Evolutionary conservation across 2,329 filamentous ascomycete species (phyloP).

Genomic region (Trichoderma sp.): DNA sequence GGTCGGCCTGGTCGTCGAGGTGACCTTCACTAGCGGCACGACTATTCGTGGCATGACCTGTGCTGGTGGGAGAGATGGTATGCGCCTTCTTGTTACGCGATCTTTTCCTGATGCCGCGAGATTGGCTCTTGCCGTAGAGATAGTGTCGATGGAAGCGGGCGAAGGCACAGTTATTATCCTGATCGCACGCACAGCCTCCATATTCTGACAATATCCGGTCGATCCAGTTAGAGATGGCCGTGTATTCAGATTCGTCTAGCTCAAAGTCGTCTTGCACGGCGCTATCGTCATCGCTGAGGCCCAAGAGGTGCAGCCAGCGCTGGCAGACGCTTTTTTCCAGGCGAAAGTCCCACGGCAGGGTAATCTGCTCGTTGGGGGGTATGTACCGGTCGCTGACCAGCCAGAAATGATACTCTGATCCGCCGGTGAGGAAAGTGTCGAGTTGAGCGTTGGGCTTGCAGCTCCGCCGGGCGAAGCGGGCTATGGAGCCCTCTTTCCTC

Average conservation of each 20-base stretch:
- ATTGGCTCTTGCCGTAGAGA: constrained; percentile 47
- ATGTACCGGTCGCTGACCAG: constrained; percentile 82
- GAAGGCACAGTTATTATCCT: constrained; percentile 64
- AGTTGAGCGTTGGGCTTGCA: constrained; percentile 88
- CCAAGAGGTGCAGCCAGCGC: constrained; percentile 61
- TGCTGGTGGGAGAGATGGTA: constrained; percentile 63
- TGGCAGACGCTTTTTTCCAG: constrained; percentile 56
- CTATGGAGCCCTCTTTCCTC: constrained; percentile 77
- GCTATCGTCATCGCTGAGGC: constrained; percentile 61
- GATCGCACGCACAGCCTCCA: constrained; percentile 75
- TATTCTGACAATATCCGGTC: constrained; percentile 73
- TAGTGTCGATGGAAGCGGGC: constrained; percentile 63
- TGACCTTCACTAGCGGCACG: constrained; percentile 65
- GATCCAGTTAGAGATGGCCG: constrained; percentile 64
- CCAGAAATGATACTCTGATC: constrained; percentile 87
- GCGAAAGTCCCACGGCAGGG: constrained; percentile 67
- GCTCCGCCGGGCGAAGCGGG: constrained; percentile 88
- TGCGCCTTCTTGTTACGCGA: constrained; percentile 56
- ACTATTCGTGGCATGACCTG: constrained; percentile 63
- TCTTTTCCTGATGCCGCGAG: constrained; percentile 52
- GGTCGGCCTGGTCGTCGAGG: constrained; percentile 55
- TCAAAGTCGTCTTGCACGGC: constrained; percentile 53
- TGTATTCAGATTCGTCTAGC: constrained; percentile 62
- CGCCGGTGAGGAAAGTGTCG: constrained; percentile 79
- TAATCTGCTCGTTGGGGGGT: constrained; percentile 62